Conservation (phyloP, 768 basidiomycete genomes). For the Pleurotus tuoliensis region DNA sequence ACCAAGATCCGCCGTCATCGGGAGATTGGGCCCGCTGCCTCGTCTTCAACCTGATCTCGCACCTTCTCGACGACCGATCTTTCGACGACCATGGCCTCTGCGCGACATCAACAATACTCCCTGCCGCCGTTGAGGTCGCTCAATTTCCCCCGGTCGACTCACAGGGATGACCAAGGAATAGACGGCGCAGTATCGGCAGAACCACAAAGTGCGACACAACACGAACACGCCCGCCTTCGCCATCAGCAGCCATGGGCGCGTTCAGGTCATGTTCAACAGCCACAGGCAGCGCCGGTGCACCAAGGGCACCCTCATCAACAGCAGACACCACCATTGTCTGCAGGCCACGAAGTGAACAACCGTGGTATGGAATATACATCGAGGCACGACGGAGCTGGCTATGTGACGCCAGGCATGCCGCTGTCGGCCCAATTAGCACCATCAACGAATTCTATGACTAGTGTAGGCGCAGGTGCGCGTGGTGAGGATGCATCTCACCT, state of each 20-base stretch:
- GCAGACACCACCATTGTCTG: slow-evolving; percentile 44
- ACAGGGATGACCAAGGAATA: background rate
- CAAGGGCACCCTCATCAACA: slow-evolving; percentile 38
- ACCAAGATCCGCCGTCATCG: slow-evolving; percentile 63
- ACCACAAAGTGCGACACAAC: slow-evolving; percentile 7
- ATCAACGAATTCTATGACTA: slow-evolving; percentile 31
- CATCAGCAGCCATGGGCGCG: slow-evolving; percentile 34
- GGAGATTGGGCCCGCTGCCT: slow-evolving; percentile 37
- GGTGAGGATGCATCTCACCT: slow-evolving; percentile 33
- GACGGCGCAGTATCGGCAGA: background rate
- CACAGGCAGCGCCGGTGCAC: slow-evolving; percentile 18
- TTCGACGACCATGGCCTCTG: background rate
- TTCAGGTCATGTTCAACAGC: slow-evolving; percentile 17
- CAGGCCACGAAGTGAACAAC: slow-evolving; percentile 32
- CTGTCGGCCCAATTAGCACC: slow-evolving; percentile 40
- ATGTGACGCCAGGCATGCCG: slow-evolving; percentile 43
- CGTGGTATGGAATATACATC: slow-evolving; percentile 36
- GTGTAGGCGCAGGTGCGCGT: slow-evolving; percentile 27
- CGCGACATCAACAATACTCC: background rate
- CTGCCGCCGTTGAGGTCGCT: slow-evolving; percentile 23
- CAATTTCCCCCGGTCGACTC: slow-evolving; percentile 39
- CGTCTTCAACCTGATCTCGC: slow-evolving; percentile 32
- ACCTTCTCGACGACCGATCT: slow-evolving; percentile 17
- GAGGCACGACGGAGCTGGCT: slow-evolving; percentile 48
- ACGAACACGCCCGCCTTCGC: slow-evolving; percentile 24